Evolutionary conservation across 106 monocot species (phyloP), one percentile per base, ranked within the genome.

Genomic region (Allium cepa): DNA sequence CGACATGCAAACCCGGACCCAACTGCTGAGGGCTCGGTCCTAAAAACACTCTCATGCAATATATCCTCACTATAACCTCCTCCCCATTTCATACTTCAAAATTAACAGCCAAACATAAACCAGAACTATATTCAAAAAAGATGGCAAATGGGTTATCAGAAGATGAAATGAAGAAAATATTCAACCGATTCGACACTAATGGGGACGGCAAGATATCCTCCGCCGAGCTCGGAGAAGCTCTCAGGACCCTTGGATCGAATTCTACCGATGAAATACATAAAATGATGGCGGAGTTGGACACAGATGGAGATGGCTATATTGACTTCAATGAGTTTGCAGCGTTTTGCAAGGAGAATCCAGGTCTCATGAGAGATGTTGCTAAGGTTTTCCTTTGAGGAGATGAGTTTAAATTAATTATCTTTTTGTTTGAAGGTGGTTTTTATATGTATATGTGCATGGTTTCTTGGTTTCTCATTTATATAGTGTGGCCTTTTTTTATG

Each of bases 131-230:
- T 26, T 68, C 1, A 67, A 26, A 8, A 22, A 26, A 63, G 26
- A 72, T 12, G 45, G 72, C 63, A 73, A 67, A 55, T 1, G 63
- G 48, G 51, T 56, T 80, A 10, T 64, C 64, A 14, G 59, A 62
- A 45, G 28, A 57, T 10, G 83, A 80, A 60, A 79, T 83, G 71
- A 80, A 90, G 68, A 86, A 73, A 78, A 90, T 90, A 64, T 90
- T 90, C 83, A 83, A 81, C 60, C 71, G 86, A 16, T 90, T 90
- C 76, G 86, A 90, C 83, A 47, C 75, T 22, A 86, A 90, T 49
- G 86, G 83, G 8, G 90, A 90, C 60, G 90, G 90, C 3, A 90
- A 90, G 71, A 90, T 90, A 27, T 90, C 90, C 26, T 74, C 71
- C 49, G 69, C 78, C 10, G 90, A 90, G 86, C 79, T 90, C n/a